Base-by-base conservation (phyloP, 345 rosid genomes). In the Anastatica hierochuntica region DNA sequence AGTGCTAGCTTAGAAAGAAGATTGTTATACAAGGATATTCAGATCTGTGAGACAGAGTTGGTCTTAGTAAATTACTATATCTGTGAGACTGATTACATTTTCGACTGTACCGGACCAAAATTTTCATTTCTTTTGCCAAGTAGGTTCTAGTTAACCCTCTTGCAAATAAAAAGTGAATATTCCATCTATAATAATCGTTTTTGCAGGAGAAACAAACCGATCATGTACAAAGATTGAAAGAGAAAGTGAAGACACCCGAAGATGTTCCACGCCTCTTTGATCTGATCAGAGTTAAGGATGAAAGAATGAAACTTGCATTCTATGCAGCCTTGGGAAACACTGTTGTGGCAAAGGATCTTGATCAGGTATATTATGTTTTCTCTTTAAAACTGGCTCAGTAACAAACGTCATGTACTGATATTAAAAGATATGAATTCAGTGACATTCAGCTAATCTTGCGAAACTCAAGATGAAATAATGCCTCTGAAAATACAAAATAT, bases 191-290 rank as follows among this genome's bases (percentile, higher is more conserved):
- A 30, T 43, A 63, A 40, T 40, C 26, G 21, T 7, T 35, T 72
- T 55, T 74, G 78, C 80, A 90, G 96, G 98, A 92, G 68, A 88
- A 85, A 64, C 98, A 88, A 71, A 73, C 58, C 60, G 74, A 76
- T 52, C 84, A 69, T 66, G 72, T 75, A 34, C 68, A 68, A n/a
- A 85, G 76, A 58, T 31, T 79, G 63, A 85, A 77, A 72, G 79
- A 77, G 68, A 78, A 56, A 20, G 78, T 83, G 64, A 76, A 66
- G 78, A 77, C 86, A 43, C 95, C 98, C 6, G 95, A 88, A 74
- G 88, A 88, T 10, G 88, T 79, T 68, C 94, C 88, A 17, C 94
- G 95, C 46, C 96, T 92, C 56, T 85, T 85, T 81, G 96, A 92
- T 72, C 74, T 88, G 44, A 74, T 90, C 46, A 76, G 79, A 68